phyloP scores from a whole-genome alignment of 352 stramenopile species.

The Pythium phragmitis region DNA sequence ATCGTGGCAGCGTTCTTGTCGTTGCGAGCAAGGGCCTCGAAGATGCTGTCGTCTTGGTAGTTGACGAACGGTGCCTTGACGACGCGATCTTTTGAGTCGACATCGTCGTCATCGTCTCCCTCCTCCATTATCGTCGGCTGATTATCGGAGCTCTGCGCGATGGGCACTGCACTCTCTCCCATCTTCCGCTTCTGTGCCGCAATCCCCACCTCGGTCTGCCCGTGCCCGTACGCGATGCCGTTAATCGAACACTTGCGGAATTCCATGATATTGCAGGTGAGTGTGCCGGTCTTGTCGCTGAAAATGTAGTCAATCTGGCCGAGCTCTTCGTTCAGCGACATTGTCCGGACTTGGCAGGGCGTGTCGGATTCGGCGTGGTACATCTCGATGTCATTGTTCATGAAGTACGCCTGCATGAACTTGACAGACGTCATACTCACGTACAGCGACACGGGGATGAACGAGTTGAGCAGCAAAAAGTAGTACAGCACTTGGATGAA shows the following conservation, averaged over 20 bases:
- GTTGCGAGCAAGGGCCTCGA: conserved; percentile 42
- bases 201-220: conserved; percentile 84
- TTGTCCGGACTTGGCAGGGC: conserved; percentile 90
- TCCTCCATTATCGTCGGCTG: conserved; percentile 30
- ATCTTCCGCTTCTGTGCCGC: conserved; percentile 62
- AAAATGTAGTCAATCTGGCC: conserved; percentile 99
- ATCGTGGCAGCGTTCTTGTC: conserved; percentile 62
- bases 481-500: conserved; percentile 93
- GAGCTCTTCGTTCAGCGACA: conserved; percentile 93
- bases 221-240: conserved; percentile 85
- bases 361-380: conserved; percentile 89
- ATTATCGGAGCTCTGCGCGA: conserved; percentile 26
- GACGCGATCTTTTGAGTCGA: conserved; percentile 33
- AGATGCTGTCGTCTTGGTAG: conserved; percentile 83
- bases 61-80: conserved; percentile 83
- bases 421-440: conserved; percentile 97
- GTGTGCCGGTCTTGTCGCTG: conserved; percentile 99
- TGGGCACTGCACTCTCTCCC: conserved; percentile 33
- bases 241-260: conserved; percentile 93
- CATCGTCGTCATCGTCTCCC: conserved; percentile 37
- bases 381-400: conserved; percentile 95
- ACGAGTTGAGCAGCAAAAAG: conserved; percentile 95
- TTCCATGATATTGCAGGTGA: conserved; percentile 99
- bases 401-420: conserved; percentile 93
- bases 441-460: conserved; percentile 97